Conservation (phyloP, 257 asterid species). For the Eucommia ulmoides region DNA sequence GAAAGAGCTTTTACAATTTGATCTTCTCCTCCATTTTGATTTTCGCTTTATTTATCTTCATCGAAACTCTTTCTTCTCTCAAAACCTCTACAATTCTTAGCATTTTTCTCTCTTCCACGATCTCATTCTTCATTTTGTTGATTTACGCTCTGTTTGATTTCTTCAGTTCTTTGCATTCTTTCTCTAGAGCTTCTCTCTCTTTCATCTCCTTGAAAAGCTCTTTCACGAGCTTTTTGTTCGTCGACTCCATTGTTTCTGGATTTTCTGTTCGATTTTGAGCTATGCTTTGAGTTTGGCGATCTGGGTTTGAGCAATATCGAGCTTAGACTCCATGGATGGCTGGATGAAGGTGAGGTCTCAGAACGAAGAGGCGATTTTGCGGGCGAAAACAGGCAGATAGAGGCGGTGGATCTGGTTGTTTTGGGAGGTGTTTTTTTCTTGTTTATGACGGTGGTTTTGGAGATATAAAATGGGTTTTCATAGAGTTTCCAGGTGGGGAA, state of each 20-base stretch:
- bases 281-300: not conserved
- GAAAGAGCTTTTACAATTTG: too few relatives aligned
- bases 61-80: not conserved
- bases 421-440: not conserved
- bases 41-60: not conserved
- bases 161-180: not conserved
- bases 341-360: not conserved
- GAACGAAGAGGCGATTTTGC: not conserved
- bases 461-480: not conserved
- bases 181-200: not conserved
- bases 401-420: not conserved
- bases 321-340: not conserved
- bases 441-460: not conserved
- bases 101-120: not conserved
- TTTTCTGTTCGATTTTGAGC: not conserved
- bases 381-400: not conserved
- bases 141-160: not conserved
- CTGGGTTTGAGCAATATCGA: not conserved
- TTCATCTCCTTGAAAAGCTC: not conserved
- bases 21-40: not conserved
- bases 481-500: not conserved
- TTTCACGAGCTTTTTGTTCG: not conserved
- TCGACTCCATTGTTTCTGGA: not conserved
- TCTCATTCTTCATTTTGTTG: not conserved
- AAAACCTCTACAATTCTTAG: not conserved